Conservation (phyloP, 208 protist genomes). For the Blastocrithidia nonstop region DNA sequence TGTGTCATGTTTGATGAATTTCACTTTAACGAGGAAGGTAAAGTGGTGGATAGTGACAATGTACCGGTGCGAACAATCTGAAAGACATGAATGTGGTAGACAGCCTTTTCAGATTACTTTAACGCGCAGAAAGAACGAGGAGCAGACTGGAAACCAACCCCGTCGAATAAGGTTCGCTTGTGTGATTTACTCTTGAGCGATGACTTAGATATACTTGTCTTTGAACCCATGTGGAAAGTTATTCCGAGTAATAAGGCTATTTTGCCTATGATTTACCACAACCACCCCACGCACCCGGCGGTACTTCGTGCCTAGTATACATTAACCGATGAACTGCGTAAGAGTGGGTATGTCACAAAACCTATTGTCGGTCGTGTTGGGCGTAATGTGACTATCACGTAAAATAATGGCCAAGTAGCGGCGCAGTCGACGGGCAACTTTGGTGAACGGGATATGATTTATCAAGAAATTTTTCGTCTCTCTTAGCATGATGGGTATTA, state of each 20-base stretch:
- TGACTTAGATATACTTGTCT: slow-evolving; percentile 55
- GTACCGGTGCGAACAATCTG: slow-evolving; percentile 64
- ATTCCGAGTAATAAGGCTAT: slow-evolving; percentile 87
- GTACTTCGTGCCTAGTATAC: slow-evolving; percentile 49
- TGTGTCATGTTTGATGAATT: slow-evolving; percentile 86
- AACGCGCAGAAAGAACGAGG: slow-evolving; percentile 43
- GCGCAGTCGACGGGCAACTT: slow-evolving; percentile 65
- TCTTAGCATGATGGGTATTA: slow-evolving; percentile 66
- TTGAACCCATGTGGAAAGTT: slow-evolving; percentile 87
- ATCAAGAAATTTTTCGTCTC: slow-evolving; percentile 68
- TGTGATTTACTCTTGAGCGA: slow-evolving; percentile 68
- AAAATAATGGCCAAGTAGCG: slow-evolving; percentile 21
- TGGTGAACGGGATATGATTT: slow-evolving; percentile 67
- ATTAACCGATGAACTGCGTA: slow-evolving; percentile 42
- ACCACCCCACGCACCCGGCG: slow-evolving; percentile 65
- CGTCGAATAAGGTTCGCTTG: slow-evolving; percentile 60
- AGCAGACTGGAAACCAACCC: slow-evolving; percentile 36
- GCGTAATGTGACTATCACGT: slow-evolving; percentile 68
- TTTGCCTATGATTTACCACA: slow-evolving; percentile 71
- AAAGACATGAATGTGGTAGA: slow-evolving; percentile 90
- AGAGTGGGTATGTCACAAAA: slow-evolving; percentile 59
- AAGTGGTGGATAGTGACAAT: slow-evolving; percentile 55
- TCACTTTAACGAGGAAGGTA: slow-evolving; percentile 55
- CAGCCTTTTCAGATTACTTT: slow-evolving; percentile 60
- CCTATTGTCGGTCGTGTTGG: slow-evolving; percentile 81